Conservation (phyloP, 73 alveolate species). For the Urostyla sp. region DNA sequence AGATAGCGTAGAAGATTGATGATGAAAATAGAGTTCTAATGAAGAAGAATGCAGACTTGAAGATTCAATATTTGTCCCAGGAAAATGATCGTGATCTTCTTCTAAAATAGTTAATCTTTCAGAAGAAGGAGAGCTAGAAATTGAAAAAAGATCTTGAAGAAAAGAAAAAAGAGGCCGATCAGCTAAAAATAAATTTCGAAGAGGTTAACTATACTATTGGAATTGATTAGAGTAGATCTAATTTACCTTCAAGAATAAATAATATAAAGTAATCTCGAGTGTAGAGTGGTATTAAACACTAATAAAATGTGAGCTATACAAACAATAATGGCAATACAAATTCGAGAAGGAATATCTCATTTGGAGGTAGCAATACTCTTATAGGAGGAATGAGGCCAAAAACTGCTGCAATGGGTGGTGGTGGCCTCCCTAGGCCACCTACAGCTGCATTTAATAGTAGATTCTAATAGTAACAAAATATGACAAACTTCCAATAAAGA, state of each 20-base stretch:
- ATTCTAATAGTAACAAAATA: too few species aligned
- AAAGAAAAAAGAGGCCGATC: slow-evolving; percentile 26
- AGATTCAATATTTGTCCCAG: slow-evolving; percentile 72
- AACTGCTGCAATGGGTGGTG: slow-evolving; percentile 53
- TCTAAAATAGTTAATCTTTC: slow-evolving; percentile 55
- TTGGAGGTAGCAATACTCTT: slow-evolving; percentile 2
- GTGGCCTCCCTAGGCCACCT: slow-evolving; percentile 33
- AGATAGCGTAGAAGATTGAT: slow-evolving; percentile 73
- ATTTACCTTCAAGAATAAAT: not conserved
- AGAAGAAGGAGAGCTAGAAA: slow-evolving; percentile 63
- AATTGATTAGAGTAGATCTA: not conserved
- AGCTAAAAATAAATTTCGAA: not conserved
- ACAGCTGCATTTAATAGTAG: slow-evolving; percentile 39
- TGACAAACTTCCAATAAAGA: too few species aligned
- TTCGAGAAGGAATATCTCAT: slow-evolving; percentile 45
- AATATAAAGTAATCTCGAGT: not conserved
- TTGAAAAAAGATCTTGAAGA: slow-evolving; percentile 30
- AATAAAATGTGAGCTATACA: not conserved
- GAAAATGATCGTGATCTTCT: slow-evolving; percentile 75
- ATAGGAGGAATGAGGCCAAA: slow-evolving; percentile 24
- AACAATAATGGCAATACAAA: slow-evolving; percentile 13
- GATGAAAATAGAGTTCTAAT: slow-evolving; percentile 66
- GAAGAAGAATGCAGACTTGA: slow-evolving; percentile 77
- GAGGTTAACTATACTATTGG: not conserved
- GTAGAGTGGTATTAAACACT: not conserved